Evolutionary conservation across 2,329 filamentous ascomycete species (phyloP), one percentile per base, ranked within the genome.

Genomic region (Ophiocordyceps polyrhachis-furcata): DNA sequence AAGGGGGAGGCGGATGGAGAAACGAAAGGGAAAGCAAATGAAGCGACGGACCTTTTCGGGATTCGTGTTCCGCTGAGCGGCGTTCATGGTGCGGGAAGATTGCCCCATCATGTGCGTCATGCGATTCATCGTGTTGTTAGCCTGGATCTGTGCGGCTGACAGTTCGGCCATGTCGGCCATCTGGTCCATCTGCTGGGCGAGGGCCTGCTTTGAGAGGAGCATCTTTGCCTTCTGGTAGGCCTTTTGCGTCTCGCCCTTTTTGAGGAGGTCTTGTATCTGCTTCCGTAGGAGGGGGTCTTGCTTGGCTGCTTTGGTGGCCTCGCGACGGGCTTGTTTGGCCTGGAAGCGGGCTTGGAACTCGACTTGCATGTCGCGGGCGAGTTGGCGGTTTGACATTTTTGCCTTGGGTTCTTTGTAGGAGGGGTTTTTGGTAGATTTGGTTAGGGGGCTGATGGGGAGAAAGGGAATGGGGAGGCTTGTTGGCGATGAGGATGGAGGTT

Each of bases 91-190:
- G 43, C 67, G 63, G 32, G 70, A 73, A 5, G 71, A 74, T 58
- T 73, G 70, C 21, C 68, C 68, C 72, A 77, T 76, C 72, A 76
- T 76, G 54, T 70, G 60, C 46, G 73, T 76, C 73, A 77, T 77
- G 51, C 73, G 70, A 62, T 77, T 77, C 73, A 77, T 76, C 46
- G 71, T 64, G 51, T 76, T 77, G 62, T 77, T 77, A 56, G 73
- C 73, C 62, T 77, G 71, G 58, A 78, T 76, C 64, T 77, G 73
- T 3, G 71, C 69, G 42, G 70, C 68, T 25, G 67, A 72, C 25
- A 76, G 64, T 59, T 77, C 74, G 23, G 73, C 73, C 72, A 76
- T 75, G 61, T 78, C 73, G 58, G 74, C 74, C 56, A 75, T 73
- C 59, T 74, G 71, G 59, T 77, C 74, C 71, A 77, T 76, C 61